phyloP scores from a whole-genome alignment of 768 basidiomycete genomes.

The Austroboletus eburneus region DNA sequence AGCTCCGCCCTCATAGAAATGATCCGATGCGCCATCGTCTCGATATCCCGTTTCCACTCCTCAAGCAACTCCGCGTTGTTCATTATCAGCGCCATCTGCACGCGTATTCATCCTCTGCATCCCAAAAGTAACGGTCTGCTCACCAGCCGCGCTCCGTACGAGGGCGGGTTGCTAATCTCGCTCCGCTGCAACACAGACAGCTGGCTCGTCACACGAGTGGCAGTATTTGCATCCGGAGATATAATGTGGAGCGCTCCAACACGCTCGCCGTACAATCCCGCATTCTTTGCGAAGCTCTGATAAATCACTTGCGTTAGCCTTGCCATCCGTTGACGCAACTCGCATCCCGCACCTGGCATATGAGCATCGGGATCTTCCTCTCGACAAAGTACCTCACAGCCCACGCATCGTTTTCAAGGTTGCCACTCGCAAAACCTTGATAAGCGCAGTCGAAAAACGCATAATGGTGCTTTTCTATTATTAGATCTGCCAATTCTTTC shows the following conservation, averaged over 20 bases:
- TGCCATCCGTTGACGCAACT: neutral
- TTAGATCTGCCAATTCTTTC: slow-evolving; percentile 67
- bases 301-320: slow-evolving; percentile 8
- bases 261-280: slow-evolving; percentile 92
- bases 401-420: slow-evolving; percentile 87
- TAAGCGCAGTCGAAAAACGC: slow-evolving; percentile 96
- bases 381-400: slow-evolving; percentile 86
- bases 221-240: slow-evolving; percentile 57
- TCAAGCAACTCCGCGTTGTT: slow-evolving; percentile 69
- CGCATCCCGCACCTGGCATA: slow-evolving; percentile 70
- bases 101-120: neutral
- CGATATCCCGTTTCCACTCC: slow-evolving; percentile 88
- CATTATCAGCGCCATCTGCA: slow-evolving; percentile 75
- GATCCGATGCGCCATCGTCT: slow-evolving; percentile 73
- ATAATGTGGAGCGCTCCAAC: slow-evolving; percentile 92
- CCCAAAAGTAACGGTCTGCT: slow-evolving; percentile 24
- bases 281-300: slow-evolving; percentile 97
- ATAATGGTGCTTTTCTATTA: slow-evolving; percentile 73
- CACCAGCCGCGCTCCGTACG: slow-evolving; percentile 86
- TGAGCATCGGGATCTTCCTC: slow-evolving; percentile 66
- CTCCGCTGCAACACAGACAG: slow-evolving; percentile 88
- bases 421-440: slow-evolving; percentile 94
- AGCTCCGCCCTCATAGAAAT: slow-evolving; percentile 87
- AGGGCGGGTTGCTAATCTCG: slow-evolving; percentile 93
- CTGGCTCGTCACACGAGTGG: slow-evolving; percentile 76